phyloP scores from a whole-genome alignment of 306 rosid species.

The Rosa chinensis region DNA sequence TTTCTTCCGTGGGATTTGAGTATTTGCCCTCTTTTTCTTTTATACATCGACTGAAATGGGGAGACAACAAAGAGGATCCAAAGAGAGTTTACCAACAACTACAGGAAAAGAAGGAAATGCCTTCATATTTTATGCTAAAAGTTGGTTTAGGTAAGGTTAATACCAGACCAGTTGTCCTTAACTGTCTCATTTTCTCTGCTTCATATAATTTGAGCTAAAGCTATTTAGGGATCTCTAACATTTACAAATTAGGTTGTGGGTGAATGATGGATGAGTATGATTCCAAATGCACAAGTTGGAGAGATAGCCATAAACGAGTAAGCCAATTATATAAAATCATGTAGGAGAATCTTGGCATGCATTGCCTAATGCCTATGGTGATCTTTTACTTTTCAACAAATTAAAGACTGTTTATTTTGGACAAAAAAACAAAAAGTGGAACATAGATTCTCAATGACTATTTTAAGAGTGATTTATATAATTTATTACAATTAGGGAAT shows the following conservation, averaged over 20 bases:
- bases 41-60: slow-evolving; percentile 19
- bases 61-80: slow-evolving; percentile 63
- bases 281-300: slow-evolving; percentile 19
- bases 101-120: slow-evolving; percentile 39
- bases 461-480: not conserved
- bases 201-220: not conserved
- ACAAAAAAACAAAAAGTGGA: not conserved
- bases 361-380: not conserved
- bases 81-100: slow-evolving; percentile 46
- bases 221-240: not conserved
- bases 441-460: slow-evolving; percentile 13
- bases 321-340: slow-evolving; percentile 21
- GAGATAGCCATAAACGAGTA: slow-evolving; percentile 13
- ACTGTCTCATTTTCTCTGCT: not conserved
- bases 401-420: slow-evolving; percentile 4
- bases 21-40: not conserved
- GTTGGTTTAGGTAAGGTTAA: slow-evolving; percentile 58
- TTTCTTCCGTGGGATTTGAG: not conserved
- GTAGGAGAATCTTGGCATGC: slow-evolving; percentile 25
- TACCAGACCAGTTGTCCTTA: slow-evolving; percentile 50
- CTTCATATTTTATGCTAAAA: slow-evolving; percentile 19
- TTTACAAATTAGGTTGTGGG: not conserved
- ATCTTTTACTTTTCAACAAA: slow-evolving; percentile 16
- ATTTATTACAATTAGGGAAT: not conserved
- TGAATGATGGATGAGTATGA: not conserved